Evolutionary conservation across 768 basidiomycete species (phyloP).

Genomic region (Myochromella boudieri): DNA sequence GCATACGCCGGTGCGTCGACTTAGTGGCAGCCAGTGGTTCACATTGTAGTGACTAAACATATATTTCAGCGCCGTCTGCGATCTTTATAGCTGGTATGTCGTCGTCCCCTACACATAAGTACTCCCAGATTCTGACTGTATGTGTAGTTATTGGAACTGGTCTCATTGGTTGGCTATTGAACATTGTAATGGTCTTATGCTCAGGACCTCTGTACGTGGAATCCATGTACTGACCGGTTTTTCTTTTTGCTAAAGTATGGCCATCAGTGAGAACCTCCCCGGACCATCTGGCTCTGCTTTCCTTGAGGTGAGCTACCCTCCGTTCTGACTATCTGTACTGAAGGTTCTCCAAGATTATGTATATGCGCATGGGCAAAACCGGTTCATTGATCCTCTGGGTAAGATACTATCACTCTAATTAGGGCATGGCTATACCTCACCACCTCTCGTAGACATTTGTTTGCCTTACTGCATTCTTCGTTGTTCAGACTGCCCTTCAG

Average conservation of each 20-base stretch:
- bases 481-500: conserved; percentile 78
- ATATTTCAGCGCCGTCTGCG: conserved; percentile 23
- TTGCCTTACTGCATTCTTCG: conserved; percentile 86
- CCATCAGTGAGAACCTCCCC: conserved; percentile 56
- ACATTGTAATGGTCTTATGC: conserved; percentile 84
- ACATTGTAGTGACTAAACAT: not conserved
- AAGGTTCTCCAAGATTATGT: conserved; percentile 58
- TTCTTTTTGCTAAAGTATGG: conserved; percentile 12
- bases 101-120: not conserved
- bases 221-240: not conserved
- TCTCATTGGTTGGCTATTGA: conserved; percentile 81
- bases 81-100: conserved; percentile 26
- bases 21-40: too few species aligned
- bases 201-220: conserved; percentile 67
- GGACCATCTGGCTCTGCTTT: conserved; percentile 73
- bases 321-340: not conserved
- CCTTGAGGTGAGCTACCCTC: conserved; percentile 44
- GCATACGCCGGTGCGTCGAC: conserved; percentile 63
- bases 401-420: conserved; percentile 6
- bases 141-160: conserved; percentile 70
- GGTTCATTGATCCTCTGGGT: conserved; percentile 83
- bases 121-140: too few species aligned
- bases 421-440: not conserved
- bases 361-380: conserved; percentile 69
- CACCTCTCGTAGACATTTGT: conserved; percentile 53